Evolutionary conservation across 192 early-diverging fungal genomes (phyloP), one percentile per base, ranked within the genome.

Genomic region (Coemansia sp.): DNA sequence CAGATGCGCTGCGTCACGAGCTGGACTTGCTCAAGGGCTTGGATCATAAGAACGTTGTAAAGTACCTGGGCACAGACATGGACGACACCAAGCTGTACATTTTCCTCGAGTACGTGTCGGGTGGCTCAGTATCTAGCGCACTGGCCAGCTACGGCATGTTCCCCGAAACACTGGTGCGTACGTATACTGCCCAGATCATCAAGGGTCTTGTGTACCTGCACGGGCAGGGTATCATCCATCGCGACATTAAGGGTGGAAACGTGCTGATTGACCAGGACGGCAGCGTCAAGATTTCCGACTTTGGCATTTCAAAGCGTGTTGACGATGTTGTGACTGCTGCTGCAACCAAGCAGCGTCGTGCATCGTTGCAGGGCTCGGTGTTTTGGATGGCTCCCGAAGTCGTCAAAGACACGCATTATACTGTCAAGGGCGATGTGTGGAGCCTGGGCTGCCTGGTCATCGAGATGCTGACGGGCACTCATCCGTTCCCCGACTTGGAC

Each of bases 331-430:
- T 87, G 27, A 49, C 23, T 14, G 61, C 61, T 12, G 67, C 81
- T 19, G 67, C 67, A 4, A 68, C 56, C 69, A 76, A 72, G 50
- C 78, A 60, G 37, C 82, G 85, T 14, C 75, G 89, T 49, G 92
- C 81, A 60, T 96, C 94, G 47, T 71, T 98, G 60, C 94, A 97
- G 82, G 97, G 97, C 1, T 94, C 94, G 0, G 89, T 98, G 25
- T 93, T 92, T 76, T 98, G 97, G 97, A 98, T 98, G 95, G 96
- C 97, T n/a, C 97, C 96, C 21, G 97, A 98, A 78, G 94, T 98
- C 5, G 92, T 96, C 54, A 92, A 93, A 72, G 90, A 92, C 73
- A 93, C 91, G 4, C 88, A 91, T 35, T 97, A 97, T 69, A 93
- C 92, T 7, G 85, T 88, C 60, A 97, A 95, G 83, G 93, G 91